Conservation (phyloP, 1,284 basidiomycete genomes). For the Stereum hirsutum region DNA sequence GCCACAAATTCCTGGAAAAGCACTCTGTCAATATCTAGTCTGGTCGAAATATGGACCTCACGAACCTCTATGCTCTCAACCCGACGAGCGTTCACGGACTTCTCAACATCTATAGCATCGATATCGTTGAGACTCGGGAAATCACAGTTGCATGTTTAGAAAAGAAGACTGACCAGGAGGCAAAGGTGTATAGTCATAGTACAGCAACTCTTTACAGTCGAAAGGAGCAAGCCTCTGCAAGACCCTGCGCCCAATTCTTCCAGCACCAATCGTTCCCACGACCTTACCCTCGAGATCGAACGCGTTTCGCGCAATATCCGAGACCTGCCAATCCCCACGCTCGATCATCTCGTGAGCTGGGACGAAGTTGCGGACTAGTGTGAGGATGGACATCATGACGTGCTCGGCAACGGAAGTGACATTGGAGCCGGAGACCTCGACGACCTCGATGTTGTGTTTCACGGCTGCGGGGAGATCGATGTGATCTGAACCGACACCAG, state of each 20-base stretch:
- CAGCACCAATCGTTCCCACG: conserved; percentile 81
- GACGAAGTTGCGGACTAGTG: conserved; percentile 82
- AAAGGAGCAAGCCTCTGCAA: conserved; percentile 84
- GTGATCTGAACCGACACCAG: conserved; percentile 92
- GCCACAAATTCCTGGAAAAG: conserved; percentile 60
- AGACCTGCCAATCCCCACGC: conserved; percentile 80
- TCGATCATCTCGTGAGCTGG: conserved; percentile 83
- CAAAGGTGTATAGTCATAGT: conserved; percentile 86
- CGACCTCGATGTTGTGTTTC: conserved; percentile 66
- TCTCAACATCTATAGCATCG: conserved; percentile 42
- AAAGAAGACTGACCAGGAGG: conserved; percentile 38
- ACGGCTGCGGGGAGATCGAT: conserved; percentile 88
- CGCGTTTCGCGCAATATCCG: conserved; percentile 69
- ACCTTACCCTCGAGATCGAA: conserved; percentile 91
- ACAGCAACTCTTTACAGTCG: conserved; percentile 85
- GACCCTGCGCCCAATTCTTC: conserved; percentile 88
- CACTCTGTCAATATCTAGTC: background rate
- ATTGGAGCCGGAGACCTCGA: conserved; percentile 36
- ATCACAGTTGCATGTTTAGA: too few relatives aligned
- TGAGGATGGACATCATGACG: conserved; percentile 77
- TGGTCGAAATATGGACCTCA: background rate
- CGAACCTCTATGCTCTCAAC: conserved; percentile 68
- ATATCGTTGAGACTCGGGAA: background rate
- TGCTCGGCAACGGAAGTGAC: conserved; percentile 92
- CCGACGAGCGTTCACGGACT: conserved; percentile 66